Conservation (phyloP, 139 green algal genomes). For the Micromonas pusilla region DNA sequence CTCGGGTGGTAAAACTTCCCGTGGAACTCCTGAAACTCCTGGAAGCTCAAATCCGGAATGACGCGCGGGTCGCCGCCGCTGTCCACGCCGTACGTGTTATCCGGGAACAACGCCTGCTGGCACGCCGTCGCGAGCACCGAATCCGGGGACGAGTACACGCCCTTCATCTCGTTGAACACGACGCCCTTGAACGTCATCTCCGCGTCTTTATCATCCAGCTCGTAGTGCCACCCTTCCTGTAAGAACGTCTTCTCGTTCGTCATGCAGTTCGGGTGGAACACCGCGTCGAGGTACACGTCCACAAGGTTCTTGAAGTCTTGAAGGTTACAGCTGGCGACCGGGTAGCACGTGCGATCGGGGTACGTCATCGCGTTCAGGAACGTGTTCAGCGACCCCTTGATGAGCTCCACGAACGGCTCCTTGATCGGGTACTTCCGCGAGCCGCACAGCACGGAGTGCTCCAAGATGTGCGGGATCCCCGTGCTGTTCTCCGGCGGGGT, state of each 20-base stretch:
- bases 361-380: constrained; percentile 99
- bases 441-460: constrained; percentile 94
- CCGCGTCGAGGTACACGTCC: constrained; percentile 97
- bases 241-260: constrained; percentile 79
- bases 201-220: constrained; percentile 70
- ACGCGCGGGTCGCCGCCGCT: constrained; percentile 79
- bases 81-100: constrained; percentile 76
- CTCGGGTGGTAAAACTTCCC: constrained; percentile 90
- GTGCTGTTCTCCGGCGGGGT: constrained; percentile 73
- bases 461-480: constrained; percentile 95
- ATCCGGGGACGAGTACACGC: constrained; percentile 95
- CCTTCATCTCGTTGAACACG: constrained; percentile 99
- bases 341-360: constrained; percentile 99
- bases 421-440: constrained; percentile 77
- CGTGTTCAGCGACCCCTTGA: constrained; percentile 94
- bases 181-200: constrained; percentile 81
- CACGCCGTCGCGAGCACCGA: constrained; percentile 65
- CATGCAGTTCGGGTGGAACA: constrained; percentile 88
- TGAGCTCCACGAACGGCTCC: constrained; percentile 96
- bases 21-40: constrained; percentile 95
- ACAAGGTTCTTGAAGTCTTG: constrained; percentile 99
- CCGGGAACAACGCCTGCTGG: constrained; percentile 63
- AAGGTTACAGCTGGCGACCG: constrained; percentile 69
- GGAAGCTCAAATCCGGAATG: constrained; percentile 90
- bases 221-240: constrained; percentile 86